Percentiles rank a stretch among this genome's conserved stretches.
Conservation (phyloP, 176 grass and related monocot species). For the Hordeum vulgare region MorexV3_pseudomolecules_assembly NC_058519.1:573551693-573552192, state of each 20-base stretch:
- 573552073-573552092: slow-evolving; percentile 73
- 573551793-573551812: slow-evolving; percentile 80
- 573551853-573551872: slow-evolving; percentile 76
- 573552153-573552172: slow-evolving; percentile 83
- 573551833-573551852: slow-evolving; percentile 60
- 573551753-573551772: slow-evolving; percentile 74
- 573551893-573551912: slow-evolving; percentile 89
- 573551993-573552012: slow-evolving; percentile 66
- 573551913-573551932: slow-evolving; percentile 75
- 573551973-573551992: slow-evolving; percentile 75
- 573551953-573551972: slow-evolving; percentile 90
- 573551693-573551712: slow-evolving; percentile 10
- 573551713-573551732: slow-evolving; percentile 28
- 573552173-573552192: slow-evolving; percentile 64
- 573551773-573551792: slow-evolving; percentile 58
- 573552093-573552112: slow-evolving; percentile 85
- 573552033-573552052: slow-evolving; percentile 77
- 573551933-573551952: slow-evolving; percentile 70
- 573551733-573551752: not conserved
- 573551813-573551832: slow-evolving; percentile 36
- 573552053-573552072: slow-evolving; percentile 94
- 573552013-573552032: slow-evolving; percentile 45
- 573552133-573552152: slow-evolving; percentile 94
- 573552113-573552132: slow-evolving; percentile 80
- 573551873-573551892: slow-evolving; percentile 55